These are phyloP conservation scores for Ophiostoma piceae DNA, from an alignment of 2,329 filamentous ascomycete species.

Conservation along the genomic window DNA sequence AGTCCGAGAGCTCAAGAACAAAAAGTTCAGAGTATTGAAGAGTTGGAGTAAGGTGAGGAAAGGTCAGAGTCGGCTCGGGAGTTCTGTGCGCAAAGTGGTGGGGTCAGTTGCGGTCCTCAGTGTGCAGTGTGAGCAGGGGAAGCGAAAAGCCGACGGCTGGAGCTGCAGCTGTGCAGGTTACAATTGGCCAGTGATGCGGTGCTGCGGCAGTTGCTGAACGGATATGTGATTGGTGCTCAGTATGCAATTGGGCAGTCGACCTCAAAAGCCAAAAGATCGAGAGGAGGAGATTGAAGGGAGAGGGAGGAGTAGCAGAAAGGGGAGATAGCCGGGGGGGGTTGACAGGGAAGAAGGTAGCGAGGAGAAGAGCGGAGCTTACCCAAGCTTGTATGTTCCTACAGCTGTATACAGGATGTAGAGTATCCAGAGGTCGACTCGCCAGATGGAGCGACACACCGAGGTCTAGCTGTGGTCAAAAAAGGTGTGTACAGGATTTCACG, in stretches of 20 bases:
- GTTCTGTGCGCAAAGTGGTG: slow-evolving; percentile 10
- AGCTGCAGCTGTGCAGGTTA: not conserved
- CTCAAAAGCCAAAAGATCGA: not conserved
- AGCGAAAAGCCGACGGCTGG: slow-evolving; percentile 1
- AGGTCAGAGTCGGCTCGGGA: not conserved
- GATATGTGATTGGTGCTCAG: not conserved
- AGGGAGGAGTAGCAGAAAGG: slow-evolving; percentile 7
- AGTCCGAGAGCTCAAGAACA: not conserved
- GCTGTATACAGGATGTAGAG: not conserved
- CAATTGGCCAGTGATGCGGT: slow-evolving; percentile 1
- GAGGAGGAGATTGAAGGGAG: slow-evolving; percentile 6
- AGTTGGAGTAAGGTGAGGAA: not conserved
- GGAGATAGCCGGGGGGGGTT: not conserved
- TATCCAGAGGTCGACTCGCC: not conserved
- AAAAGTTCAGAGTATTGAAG: not conserved
- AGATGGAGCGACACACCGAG: not conserved
- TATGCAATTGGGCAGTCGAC: not conserved
- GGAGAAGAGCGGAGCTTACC: not conserved
- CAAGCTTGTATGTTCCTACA: not conserved
- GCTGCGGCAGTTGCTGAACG: not conserved
- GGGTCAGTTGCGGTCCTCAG: not conserved
- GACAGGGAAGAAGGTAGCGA: not conserved
- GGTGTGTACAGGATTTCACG: not conserved
- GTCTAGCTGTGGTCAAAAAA: not conserved
- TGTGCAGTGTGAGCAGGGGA: not conserved